Evolutionary conservation across 371 early-diverging fungal species (phyloP), one percentile per base, ranked within the genome.

Genomic region (Mucor ambiguus): DNA sequence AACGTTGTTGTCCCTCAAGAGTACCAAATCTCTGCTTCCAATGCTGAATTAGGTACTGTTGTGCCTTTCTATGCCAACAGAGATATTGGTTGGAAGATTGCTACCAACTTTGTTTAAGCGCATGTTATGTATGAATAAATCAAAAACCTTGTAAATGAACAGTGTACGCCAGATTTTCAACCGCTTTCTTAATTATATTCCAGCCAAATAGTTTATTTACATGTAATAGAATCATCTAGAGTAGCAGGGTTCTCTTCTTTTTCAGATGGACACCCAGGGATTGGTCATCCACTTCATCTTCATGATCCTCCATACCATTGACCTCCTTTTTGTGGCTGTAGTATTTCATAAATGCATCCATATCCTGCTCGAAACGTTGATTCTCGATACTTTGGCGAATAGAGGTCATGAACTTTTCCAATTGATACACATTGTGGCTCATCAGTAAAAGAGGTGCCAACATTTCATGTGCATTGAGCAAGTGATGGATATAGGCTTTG

Each of bases 21-120:
- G 63, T 84, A 89, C 60, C 60, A 73, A 26, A 75, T 82, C 46
- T 80, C 83, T 22, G 64, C 67, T 14, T 89, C 76, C 62, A 79
- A 81, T 28, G 81, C 82, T 37, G 82, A 86, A 26, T 61, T 70
- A n/a, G 89, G 89, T 16, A 74, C 85, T 43, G 89, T 97, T 35
- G 95, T 96, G 33, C 97, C 97, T 7, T 97, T 95, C 74, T 80
- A 87, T 82, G 94, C 96, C 8, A 92, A 92, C 38, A 84, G 85
- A 67, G 79, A 83, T 48, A 73, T 94, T 49, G 84, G 80, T 18
- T 94, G 93, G 93, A 84, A 83, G 71, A 86, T 93, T 73, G 71
- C 68, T 20, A 62, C 63, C 20, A 78, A 82, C 64, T 82, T 78
- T 66, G 73, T 63, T 57, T 78, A 78, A 37, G 16, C 14, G 37